These are phyloP conservation scores for Thinopyrum elongatum DNA, from an alignment of 176 grass and related monocot species.

Conservation along the genomic window DNA sequence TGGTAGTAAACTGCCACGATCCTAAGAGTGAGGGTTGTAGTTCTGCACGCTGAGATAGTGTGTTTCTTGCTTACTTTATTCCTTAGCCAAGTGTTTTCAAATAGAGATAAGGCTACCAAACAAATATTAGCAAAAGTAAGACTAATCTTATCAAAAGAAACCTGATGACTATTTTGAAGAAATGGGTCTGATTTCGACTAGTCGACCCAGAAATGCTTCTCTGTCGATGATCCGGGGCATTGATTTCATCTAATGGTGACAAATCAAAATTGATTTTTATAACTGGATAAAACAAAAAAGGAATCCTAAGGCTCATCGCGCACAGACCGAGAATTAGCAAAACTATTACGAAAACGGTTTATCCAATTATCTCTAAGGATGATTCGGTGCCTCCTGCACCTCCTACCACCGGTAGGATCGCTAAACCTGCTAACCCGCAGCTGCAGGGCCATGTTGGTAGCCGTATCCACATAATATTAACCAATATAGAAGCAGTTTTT, in stretches of 20 bases:
- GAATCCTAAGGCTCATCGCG: neutral
- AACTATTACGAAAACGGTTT: no score
- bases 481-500: neutral
- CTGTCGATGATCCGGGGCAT: neutral
- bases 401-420: no score
- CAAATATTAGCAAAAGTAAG: neutral
- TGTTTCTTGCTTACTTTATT: neutral
- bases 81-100: neutral
- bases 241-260: neutral
- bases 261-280: neutral
- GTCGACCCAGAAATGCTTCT: no score
- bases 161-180: neutral
- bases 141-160: neutral
- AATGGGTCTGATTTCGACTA: neutral
- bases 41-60: neutral
- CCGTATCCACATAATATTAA: neutral
- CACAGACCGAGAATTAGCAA: no score
- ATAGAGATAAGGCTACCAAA: neutral
- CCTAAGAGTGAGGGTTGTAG: neutral
- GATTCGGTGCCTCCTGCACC: no score
- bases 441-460: neutral
- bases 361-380: no score
- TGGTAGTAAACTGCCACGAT: neutral
- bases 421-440: no score
- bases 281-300: neutral